phyloP scores from a whole-genome alignment of 257 asterid genomes.

The Mentha longifolia region DNA sequence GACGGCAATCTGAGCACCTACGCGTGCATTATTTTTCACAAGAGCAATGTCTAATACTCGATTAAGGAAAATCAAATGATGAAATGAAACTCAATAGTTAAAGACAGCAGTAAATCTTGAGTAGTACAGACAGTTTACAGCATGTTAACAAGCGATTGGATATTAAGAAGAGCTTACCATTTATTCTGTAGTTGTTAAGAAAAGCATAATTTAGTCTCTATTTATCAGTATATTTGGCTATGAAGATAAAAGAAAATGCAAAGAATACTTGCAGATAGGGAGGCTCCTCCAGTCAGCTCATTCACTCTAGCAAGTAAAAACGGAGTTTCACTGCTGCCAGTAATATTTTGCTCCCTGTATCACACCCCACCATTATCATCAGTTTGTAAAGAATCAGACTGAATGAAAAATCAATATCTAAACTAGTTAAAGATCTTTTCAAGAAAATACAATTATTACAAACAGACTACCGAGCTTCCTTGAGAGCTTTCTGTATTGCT shows the following conservation, averaged over 20 bases:
- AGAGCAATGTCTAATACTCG: slow-evolving; percentile 71
- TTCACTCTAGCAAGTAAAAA: slow-evolving; percentile 87
- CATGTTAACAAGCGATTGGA: neutral
- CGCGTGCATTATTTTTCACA: slow-evolving; percentile 79
- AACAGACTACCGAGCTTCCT: slow-evolving; percentile 72
- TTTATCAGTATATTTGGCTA: slow-evolving; percentile 18
- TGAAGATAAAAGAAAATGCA: slow-evolving; percentile 12
- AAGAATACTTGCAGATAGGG: slow-evolving; percentile 93
- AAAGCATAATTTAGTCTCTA: slow-evolving; percentile 12
- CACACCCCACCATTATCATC: slow-evolving; percentile 24
- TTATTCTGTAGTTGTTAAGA: neutral
- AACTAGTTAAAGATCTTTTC: neutral
- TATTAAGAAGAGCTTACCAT: neutral
- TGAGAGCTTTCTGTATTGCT: slow-evolving; percentile 83
- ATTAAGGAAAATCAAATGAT: slow-evolving; percentile 46
- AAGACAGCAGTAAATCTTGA: neutral
- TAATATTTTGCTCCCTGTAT: slow-evolving; percentile 78
- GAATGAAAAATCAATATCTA: neutral
- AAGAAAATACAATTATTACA: slow-evolving; percentile 16
- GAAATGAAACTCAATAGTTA: slow-evolving; percentile 10
- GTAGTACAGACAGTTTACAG: neutral
- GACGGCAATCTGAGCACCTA: slow-evolving; percentile 86
- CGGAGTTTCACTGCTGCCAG: slow-evolving; percentile 91
- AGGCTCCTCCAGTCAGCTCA: slow-evolving; percentile 92
- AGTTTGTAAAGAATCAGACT: neutral